A percentile compares a stretch with the other conserved stretches of the same genome.
phyloP scores from a whole-genome alignment of 495 filamentous ascomycete genomes.

The Copromyces sp. region DNA sequence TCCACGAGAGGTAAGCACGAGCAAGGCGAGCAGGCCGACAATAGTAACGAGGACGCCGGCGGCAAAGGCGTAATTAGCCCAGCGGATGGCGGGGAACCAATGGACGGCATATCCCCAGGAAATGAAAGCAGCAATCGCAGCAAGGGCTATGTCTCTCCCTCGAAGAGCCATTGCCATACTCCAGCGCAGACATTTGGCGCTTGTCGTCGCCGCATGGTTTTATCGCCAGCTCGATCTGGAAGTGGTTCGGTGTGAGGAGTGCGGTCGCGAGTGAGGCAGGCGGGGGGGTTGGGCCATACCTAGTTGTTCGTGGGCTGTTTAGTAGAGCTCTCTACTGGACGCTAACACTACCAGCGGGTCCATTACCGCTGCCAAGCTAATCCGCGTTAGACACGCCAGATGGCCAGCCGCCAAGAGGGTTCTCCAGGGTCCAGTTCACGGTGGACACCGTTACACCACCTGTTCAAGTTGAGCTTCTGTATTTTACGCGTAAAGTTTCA shows the following conservation, averaged over 20 bases:
- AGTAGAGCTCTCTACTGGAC: neutral
- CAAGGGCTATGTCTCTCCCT: slow-evolving; percentile 62
- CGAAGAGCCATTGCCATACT: slow-evolving; percentile 62
- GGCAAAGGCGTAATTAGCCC: slow-evolving; percentile 67
- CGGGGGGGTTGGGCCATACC: neutral
- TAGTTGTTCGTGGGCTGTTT: neutral
- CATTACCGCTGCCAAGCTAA: neutral
- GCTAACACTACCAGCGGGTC: neutral
- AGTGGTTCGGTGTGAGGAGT: neutral
- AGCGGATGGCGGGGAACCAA: slow-evolving; percentile 72
- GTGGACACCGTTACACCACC: neutral
- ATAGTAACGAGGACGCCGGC: slow-evolving; percentile 49
- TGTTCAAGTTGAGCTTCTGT: neutral
- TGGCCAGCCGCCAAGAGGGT: neutral
- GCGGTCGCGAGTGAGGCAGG: neutral
- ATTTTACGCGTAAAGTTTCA: neutral
- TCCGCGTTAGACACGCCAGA: neutral
- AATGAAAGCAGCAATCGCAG: slow-evolving; percentile 62
- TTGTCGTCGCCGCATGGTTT: slow-evolving; percentile 32
- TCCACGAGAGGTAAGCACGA: slow-evolving; percentile 53
- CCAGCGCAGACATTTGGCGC: slow-evolving; percentile 14
- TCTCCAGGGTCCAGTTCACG: neutral
- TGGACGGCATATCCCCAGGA: slow-evolving; percentile 75
- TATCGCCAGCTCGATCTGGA: neutral
- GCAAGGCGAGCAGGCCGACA: slow-evolving; percentile 42